phyloP scores from a whole-genome alignment of 2,329 filamentous ascomycete species.

The Cladorrhinum sp. region DNA sequence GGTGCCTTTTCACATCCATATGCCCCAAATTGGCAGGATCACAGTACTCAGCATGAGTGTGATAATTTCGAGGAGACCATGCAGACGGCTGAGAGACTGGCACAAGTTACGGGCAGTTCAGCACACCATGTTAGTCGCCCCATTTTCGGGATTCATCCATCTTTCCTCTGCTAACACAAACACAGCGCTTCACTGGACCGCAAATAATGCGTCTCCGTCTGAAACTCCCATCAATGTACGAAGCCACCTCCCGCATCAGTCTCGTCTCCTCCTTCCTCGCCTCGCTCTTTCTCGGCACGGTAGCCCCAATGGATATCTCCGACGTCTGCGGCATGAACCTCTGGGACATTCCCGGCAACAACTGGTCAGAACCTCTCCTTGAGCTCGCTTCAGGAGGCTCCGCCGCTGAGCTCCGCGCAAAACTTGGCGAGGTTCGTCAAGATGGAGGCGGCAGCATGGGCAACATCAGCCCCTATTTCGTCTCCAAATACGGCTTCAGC shows the following conservation, averaged over 20 bases:
- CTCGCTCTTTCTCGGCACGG: constrained; percentile 77
- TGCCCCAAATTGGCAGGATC: constrained; percentile 97
- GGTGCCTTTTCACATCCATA: constrained; percentile 77
- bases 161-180: constrained; percentile 7
- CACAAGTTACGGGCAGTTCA: constrained; percentile 80
- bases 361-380: constrained; percentile 74
- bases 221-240: constrained; percentile 78
- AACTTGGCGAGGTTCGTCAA: constrained; percentile 75
- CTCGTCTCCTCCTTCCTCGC: constrained; percentile 95
- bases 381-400: constrained; percentile 65
- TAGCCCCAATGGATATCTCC: constrained; percentile 88
- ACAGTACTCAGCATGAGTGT: constrained; percentile 88
- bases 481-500: constrained; percentile 72
- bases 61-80: constrained; percentile 78
- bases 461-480: constrained; percentile 73
- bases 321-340: constrained; percentile 97
- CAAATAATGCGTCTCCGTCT: constrained; percentile 88
- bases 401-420: constrained; percentile 61
- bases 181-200: constrained; percentile 88
- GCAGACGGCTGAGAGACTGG: constrained; percentile 65
- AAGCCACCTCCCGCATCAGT: constrained; percentile 77
- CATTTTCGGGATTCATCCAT: not conserved
- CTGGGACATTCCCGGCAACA: constrained; percentile 77
- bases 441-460: constrained; percentile 82
- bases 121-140: constrained; percentile 81